Base-by-base conservation (phyloP, 2,329 filamentous ascomycete genomes). In the Metarhizium brunneum region DNA sequence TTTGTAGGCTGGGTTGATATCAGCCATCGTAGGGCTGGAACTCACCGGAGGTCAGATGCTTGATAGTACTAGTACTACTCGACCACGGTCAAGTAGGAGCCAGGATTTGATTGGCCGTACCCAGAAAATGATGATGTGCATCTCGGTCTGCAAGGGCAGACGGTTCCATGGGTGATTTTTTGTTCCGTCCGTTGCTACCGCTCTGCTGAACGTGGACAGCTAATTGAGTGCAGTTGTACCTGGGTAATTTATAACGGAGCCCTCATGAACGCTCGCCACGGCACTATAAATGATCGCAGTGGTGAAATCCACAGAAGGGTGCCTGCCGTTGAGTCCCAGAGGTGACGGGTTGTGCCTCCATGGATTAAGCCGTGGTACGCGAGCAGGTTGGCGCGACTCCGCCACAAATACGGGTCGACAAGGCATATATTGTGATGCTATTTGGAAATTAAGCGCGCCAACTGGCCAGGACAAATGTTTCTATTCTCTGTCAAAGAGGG, bases 401-500 rank as follows among this genome's bases (percentile, higher is more conserved):
- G 42, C 51, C 51, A 53, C 51, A 45, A 32, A 35, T 13, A 35
- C 32, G 32, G 32, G 32, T 35, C 47, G 16, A 35, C 40, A 25
- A 47, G 40, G 29, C 11, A 2, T 47, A 16, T 38, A 16, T 38
- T 13, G 48, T 18, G 29, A 36, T 43, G 30, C 45, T n/a, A 52
- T 50, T 53, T 7, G 25, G 29, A 29, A n/a, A 43, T 35, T 32
- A 53, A 47, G 50, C 50, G 50, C 54, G 18, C 38, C 42, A 36
- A 14, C 45, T 32, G 25, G 43, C 38, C 29, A 11, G n/a, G 43
- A 52, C n/a, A 30, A 30, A 20, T 48, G 43, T 42, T 55, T 48
- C 54, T 55, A 52, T 55, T 55, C 45, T 48, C 20, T n/a, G 54
- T 53, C n/a, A 16, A n/a, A 35, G 20, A 36, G 25, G 40, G 51